Base-by-base conservation (phyloP, 768 basidiomycete species). In the Russula sp. region DNA sequence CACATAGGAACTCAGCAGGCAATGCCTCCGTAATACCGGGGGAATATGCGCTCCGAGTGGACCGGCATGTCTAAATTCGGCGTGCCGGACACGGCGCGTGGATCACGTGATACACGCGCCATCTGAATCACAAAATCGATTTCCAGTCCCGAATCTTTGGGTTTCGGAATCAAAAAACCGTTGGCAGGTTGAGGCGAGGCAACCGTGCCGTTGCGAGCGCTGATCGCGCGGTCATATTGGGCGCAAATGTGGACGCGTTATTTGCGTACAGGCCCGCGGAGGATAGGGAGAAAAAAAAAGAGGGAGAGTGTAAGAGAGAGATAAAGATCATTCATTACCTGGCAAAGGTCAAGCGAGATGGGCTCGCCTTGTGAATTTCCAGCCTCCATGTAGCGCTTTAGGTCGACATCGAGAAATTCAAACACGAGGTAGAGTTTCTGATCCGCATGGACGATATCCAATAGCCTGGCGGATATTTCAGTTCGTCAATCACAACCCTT, bases 391-490 rank as follows among this genome's bases (percentile, higher is more conserved):
- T 95, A 99, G 38, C 90, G 84, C 76, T 99, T 99, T 67, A 99
- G 78, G 77, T 99, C 97, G 63, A 95, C 88, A 73, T 99, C 95
- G 61, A 99, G 82, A 76, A 94, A 98, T 77, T 99, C 97, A 73
- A 94, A 97, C 38, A 99, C 97, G 64, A 99, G 87, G 77, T 95
- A 99, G 36, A 99, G 83, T 75, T 97, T 97, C 76, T 94, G 89
- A 75, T 99, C 97, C 14, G 90, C 89, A 73, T 98, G 96, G 4
- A 98, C 92, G 69, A 98, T 97, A 76, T 99, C 95, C 58, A 97
- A 80, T 66, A 98, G 80, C 74, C 97, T 98, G 30, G n/a, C 2
- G 22, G n/a, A n/a, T n/a, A 18, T 36, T 54, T 4, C 8, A 22
- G 20, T 20, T 36, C 53, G n/a, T 20, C 51, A n/a, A 32, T 28